Conservation (phyloP, 345 rosid species). For the Syzygium aromaticum region DNA sequence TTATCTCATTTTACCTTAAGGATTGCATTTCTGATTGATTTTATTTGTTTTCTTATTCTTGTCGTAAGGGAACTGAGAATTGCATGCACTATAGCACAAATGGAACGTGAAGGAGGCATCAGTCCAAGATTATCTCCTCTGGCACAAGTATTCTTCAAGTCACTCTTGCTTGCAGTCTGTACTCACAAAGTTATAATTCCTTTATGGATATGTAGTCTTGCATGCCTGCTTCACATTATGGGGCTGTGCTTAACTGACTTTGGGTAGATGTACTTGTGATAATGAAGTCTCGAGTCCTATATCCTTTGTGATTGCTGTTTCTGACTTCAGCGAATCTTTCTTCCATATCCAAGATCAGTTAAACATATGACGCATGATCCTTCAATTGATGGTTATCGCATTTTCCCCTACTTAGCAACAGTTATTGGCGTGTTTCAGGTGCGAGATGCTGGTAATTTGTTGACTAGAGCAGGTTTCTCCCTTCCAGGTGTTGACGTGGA, state of each 20-base stretch:
- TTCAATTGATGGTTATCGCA: background rate
- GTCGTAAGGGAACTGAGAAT: slow-evolving; percentile 74
- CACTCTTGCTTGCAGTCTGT: background rate
- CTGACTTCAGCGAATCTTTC: background rate
- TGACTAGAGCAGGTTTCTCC: slow-evolving; percentile 91
- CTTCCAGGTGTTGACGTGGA: slow-evolving; percentile 96
- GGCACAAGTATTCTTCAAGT: slow-evolving; percentile 60
- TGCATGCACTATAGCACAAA: slow-evolving; percentile 97
- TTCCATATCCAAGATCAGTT: background rate
- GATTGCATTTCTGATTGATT: background rate
- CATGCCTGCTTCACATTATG: background rate
- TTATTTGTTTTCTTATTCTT: background rate
- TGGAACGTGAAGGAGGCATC: slow-evolving; percentile 99
- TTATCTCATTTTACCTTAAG: background rate
- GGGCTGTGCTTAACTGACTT: background rate
- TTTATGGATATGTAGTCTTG: background rate
- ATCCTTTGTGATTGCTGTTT: background rate
- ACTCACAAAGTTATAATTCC: background rate
- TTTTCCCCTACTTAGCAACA: background rate
- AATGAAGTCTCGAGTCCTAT: background rate
- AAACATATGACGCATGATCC: background rate
- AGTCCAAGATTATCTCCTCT: slow-evolving; percentile 92
- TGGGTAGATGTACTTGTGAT: background rate
- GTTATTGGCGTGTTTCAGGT: slow-evolving; percentile 31
- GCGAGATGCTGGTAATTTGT: slow-evolving; percentile 94